Conservation (phyloP, 2,329 filamentous ascomycete genomes). For the Aspergillus fructus region DNA sequence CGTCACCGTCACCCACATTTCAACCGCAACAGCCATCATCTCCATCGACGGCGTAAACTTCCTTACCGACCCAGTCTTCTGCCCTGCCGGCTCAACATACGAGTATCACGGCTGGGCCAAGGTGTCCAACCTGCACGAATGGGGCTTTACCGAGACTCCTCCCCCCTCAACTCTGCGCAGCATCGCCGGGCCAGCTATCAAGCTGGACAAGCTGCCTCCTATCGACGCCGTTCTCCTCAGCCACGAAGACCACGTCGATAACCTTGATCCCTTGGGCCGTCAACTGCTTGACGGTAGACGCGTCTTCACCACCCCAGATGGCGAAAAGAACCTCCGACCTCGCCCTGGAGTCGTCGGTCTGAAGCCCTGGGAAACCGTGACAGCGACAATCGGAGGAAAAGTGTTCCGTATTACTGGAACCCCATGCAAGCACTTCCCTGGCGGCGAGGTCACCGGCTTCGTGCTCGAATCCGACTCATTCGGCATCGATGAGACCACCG, state of each 20-base stretch:
- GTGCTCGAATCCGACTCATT: slow-evolving; percentile 38
- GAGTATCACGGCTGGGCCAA: too few species aligned
- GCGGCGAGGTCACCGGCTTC: slow-evolving; percentile 47
- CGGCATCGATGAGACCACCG: slow-evolving; percentile 29
- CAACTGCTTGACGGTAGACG: slow-evolving; percentile 44
- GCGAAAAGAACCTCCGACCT: slow-evolving; percentile 42
- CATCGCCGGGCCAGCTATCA: neutral
- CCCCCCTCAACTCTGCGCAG: too few species aligned
- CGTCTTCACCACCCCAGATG: slow-evolving; percentile 47
- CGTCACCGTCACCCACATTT: too few species aligned
- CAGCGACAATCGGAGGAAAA: slow-evolving; percentile 29
- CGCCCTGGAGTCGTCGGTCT: slow-evolving; percentile 38
- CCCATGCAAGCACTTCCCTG: slow-evolving; percentile 45
- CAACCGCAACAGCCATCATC: too few species aligned
- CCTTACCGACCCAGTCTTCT: too few species aligned
- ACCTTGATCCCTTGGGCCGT: slow-evolving; percentile 48
- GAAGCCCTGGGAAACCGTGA: slow-evolving; percentile 38
- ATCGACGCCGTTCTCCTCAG: slow-evolving; percentile 49
- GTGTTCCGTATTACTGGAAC: slow-evolving; percentile 43
- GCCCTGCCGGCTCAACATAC: too few species aligned
- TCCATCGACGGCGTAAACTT: too few species aligned
- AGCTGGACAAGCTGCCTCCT: slow-evolving; percentile 31
- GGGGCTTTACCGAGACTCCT: too few species aligned
- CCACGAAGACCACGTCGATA: slow-evolving; percentile 51
- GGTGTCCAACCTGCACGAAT: too few species aligned